Evolutionary conservation across 345 rosid genomes (phyloP).

Genomic region (Brassica cretica): DNA sequence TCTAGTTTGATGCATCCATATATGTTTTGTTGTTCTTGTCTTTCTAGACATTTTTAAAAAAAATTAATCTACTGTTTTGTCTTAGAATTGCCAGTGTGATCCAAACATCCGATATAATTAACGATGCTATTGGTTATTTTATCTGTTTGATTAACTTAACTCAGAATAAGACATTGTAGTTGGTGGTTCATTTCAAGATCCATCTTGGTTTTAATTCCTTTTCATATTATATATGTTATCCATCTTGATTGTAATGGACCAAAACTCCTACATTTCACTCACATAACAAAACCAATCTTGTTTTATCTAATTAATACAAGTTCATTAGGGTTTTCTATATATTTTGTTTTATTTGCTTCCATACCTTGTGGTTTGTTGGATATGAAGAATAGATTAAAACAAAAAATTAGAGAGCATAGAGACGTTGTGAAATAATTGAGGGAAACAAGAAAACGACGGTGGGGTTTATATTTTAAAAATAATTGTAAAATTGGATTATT

Average conservation of each 20-base stretch:
- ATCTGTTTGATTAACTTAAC: conserved; percentile 27
- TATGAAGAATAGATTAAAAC: background rate
- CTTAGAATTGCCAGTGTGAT: conserved; percentile 28
- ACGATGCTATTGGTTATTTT: conserved; percentile 19
- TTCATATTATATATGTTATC: background rate
- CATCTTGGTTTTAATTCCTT: conserved; percentile 17
- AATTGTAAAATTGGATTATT: conserved; percentile 34
- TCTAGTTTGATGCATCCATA: conserved; percentile 23
- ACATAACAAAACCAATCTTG: background rate
- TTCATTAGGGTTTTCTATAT: background rate
- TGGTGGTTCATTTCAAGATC: conserved; percentile 19
- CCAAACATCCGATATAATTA: conserved; percentile 17
- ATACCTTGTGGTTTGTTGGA: conserved; percentile 17
- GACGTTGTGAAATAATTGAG: conserved; percentile 37
- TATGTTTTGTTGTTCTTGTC: background rate
- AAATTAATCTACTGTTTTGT: conserved; percentile 8
- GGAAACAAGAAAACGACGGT: conserved; percentile 39
- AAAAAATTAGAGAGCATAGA: conserved; percentile 1
- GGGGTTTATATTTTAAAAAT: conserved; percentile 33
- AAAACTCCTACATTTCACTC: background rate
- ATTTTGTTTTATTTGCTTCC: background rate
- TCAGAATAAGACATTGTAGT: conserved; percentile 30
- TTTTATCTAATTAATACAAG: background rate
- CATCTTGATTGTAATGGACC: background rate
- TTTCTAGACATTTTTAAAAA: conserved; percentile 3